Evolutionary conservation across 2,329 filamentous ascomycete species (phyloP).

Genomic region (Colletotrichum musae): DNA sequence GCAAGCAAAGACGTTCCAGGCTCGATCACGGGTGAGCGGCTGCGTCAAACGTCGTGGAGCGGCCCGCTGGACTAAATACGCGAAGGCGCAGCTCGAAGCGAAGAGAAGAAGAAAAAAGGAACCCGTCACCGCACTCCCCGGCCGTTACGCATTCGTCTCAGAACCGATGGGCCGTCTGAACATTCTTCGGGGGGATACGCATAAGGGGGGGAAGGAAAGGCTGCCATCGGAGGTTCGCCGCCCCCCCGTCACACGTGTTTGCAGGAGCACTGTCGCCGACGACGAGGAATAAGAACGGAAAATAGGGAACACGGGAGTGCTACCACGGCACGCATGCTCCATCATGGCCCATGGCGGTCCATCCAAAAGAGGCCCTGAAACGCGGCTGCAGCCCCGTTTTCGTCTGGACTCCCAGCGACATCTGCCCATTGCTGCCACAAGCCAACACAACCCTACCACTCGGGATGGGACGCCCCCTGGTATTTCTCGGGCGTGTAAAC

Average conservation of each 20-base stretch:
- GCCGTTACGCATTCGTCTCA: slow-evolving; percentile 40
- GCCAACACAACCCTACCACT: slow-evolving; percentile 13
- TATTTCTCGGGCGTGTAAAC: slow-evolving; percentile 18
- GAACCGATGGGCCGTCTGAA: slow-evolving; percentile 27
- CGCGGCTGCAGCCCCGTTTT: slow-evolving; percentile 33
- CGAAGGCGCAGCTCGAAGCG: slow-evolving; percentile 9
- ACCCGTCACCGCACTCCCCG: slow-evolving; percentile 18
- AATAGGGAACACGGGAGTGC: not conserved
- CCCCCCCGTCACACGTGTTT: not conserved
- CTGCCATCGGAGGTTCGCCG: slow-evolving; percentile 35
- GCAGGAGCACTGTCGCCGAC: too few species aligned
- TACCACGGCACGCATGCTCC: not conserved
- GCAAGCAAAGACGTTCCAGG: not conserved
- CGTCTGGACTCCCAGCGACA: slow-evolving; percentile 36
- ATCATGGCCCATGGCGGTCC: slow-evolving; percentile 17
- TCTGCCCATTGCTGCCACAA: slow-evolving; percentile 26
- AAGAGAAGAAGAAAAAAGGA: slow-evolving; percentile 4
- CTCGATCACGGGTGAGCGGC: slow-evolving; percentile 9
- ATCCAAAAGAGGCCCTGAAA: slow-evolving; percentile 34
- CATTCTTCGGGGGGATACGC: not conserved
- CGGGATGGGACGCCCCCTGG: slow-evolving; percentile 12
- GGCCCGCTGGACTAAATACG: slow-evolving; percentile 23
- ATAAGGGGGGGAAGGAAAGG: not conserved
- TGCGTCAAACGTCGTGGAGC: not conserved
- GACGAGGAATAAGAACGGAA: too few species aligned